A percentile compares a stretch with the other conserved stretches of the same genome.
phyloP scores from a whole-genome alignment of 352 stramenopile genomes.

The Pythium rishiriense region DNA sequence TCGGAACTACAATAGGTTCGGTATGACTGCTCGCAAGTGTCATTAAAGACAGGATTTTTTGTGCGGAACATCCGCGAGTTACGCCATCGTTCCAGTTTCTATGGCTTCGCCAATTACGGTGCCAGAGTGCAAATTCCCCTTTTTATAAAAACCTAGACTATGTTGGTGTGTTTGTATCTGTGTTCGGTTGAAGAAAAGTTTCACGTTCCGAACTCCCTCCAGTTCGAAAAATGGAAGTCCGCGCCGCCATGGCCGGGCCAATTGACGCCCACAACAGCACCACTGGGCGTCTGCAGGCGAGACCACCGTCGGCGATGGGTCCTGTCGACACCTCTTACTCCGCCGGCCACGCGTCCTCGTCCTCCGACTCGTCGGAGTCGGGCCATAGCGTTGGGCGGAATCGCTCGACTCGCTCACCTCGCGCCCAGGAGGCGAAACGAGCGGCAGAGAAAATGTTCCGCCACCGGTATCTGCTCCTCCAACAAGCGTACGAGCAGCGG shows the following conservation, averaged over 20 bases:
- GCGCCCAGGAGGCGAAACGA: conserved; percentile 43
- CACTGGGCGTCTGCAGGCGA: too few relatives aligned
- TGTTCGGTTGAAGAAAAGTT: too few relatives aligned
- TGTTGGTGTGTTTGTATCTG: too few relatives aligned
- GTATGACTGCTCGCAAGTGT: too few relatives aligned
- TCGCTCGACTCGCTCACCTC: not conserved
- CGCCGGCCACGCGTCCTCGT: not conserved
- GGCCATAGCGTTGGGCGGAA: not conserved
- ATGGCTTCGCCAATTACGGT: too few relatives aligned
- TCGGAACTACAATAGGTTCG: too few relatives aligned
- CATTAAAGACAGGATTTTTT: too few relatives aligned
- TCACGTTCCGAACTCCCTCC: not conserved
- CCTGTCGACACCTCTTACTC: not conserved
- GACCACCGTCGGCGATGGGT: not conserved
- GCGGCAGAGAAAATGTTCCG: conserved; percentile 71
- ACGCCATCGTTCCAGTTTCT: too few relatives aligned
- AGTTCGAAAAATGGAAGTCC: conserved; percentile 1
- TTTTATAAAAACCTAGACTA: too few relatives aligned
- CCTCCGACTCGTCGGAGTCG: conserved; percentile 3
- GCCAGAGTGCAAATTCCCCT: too few relatives aligned
- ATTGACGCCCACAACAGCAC: not conserved
- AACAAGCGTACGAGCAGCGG: conserved; percentile 71
- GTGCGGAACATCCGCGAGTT: too few relatives aligned
- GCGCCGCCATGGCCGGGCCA: not conserved
- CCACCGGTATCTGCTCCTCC: conserved; percentile 63